Evolutionary conservation across 225 moss, liverwort and hornwort genomes (phyloP), one percentile per base, ranked within the genome.

Genomic region (Pleurozium schreberi): DNA sequence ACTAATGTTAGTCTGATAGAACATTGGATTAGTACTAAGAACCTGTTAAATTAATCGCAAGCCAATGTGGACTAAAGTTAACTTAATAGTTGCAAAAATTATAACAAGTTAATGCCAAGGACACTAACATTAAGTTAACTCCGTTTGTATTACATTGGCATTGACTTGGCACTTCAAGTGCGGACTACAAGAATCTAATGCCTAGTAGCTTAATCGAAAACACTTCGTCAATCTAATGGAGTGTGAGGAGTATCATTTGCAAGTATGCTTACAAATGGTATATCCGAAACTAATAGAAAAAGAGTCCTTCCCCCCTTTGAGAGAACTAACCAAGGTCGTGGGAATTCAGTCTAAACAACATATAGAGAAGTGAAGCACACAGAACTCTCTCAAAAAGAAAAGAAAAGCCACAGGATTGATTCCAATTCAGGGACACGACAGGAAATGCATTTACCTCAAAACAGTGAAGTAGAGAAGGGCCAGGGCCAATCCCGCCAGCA

Each of bases 391-490:
- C 45, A 12, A 63, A 84, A 64, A 86, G 33, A 47, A 42, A 53
- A 27, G 43, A 38, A 68, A 67, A 14, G 31, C 71, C 64, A 80
- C 59, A 49, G 34, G 25, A 43, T 53, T 62, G 85, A 55, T 40
- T 80, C 38, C 23, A 70, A 74, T 52, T 81, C 26, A 21, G 40
- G 40, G 53, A 40, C 53, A 40, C 57, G 21, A 50, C 20, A 79
- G 47, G 52, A 65, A 38, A 52, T 50, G 65, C 38, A 78, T 65
- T 27, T 79, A 97, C 98, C 97, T 97, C 83, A 99, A 92, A 65
- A 99, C 99, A 19, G 99, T 99, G 93, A 99, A 99, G 82, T 99
- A 99, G 18, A 97, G 91, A 84, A 99, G 89, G 38, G 99, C 94
- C 50, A 99, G 90, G n/a, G 99, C 93, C 38, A 97, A 81, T 84